Base-by-base conservation (phyloP, 108 stramenopile species). In the Cyclotella choctawhatcheeana region DNA sequence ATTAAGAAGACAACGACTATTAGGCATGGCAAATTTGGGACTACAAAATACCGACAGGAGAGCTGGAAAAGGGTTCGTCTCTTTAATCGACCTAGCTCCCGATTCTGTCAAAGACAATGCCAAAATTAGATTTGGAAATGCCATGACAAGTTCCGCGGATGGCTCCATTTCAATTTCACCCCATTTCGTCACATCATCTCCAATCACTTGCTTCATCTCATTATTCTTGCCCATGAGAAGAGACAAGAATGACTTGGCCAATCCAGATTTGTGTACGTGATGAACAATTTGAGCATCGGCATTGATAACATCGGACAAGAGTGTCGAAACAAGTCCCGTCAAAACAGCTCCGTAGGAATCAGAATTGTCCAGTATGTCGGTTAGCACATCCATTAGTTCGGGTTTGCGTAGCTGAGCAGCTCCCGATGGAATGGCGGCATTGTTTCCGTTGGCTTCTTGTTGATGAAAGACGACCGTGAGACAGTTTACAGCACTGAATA, bases 301-400 rank as follows among this genome's bases (percentile, higher is more conserved):
- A 59, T 96, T 96, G 89, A 96, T 89, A 14, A 96, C 88, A 74
- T 96, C 95, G 5, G 87, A 75, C 64, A 96, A 71, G 20, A 96
- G 68, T 0, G 93, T 89, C 5, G 77, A 62, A 21, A 84, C 77
- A 10, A 96, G 76, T 20, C 91, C 88, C 4, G 79, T 89, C 17
- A 96, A 71, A 32, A 89, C 84, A 6, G 92, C 94, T 27, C 94
- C 94, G 52, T 88, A 96, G 3, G 69, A 55, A 33, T 74, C 60
- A 27, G 84, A 82, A 79, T 92, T 83, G 40, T 83, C 79, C 69
- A 96, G 44, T 18, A 96, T 84, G 13, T 83, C 82, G 21, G 82
- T 75, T 55, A 96, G 21, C 0, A 87, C 87, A 26, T 69, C 26
- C 26, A 82, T 82, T 27, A 96, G 61, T 33, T 81, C 85, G 12